Conservation (phyloP, 371 early-diverging fungal species). For the Conidiobolus incongruus region DNA sequence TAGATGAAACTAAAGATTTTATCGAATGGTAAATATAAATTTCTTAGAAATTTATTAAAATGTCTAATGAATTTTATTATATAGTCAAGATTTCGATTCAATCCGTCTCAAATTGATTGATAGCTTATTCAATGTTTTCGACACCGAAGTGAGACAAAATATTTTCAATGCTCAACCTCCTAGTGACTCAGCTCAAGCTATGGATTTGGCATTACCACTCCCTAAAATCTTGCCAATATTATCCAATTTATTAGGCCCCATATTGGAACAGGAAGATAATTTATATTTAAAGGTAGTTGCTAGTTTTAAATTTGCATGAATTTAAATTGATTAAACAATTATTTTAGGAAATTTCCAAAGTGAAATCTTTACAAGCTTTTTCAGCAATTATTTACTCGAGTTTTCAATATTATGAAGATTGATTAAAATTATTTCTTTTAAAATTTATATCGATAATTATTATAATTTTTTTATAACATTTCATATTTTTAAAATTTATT, state of each 20-base stretch:
- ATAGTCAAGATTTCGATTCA: neutral
- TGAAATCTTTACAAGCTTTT: too few relatives aligned
- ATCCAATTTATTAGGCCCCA: neutral
- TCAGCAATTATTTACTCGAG: too few relatives aligned
- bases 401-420: too few relatives aligned
- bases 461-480: too few relatives aligned
- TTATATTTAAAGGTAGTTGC: slow-evolving; percentile 2
- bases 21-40: slow-evolving; percentile 27
- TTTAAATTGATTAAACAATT: too few relatives aligned
- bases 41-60: neutral
- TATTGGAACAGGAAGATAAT: neutral
- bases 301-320: too few relatives aligned
- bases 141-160: neutral
- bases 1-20: slow-evolving; percentile 65
- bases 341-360: too few relatives aligned
- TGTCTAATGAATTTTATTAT: neutral
- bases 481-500: too few relatives aligned
- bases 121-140: neutral
- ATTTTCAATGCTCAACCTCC: neutral
- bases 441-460: too few relatives aligned
- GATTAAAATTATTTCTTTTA: too few relatives aligned
- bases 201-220: neutral
- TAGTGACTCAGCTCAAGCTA: neutral
- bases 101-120: neutral
- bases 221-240: neutral